Base-by-base conservation (phyloP, 176 grass and related monocot genomes). In the Cocos nucifera region DNA sequence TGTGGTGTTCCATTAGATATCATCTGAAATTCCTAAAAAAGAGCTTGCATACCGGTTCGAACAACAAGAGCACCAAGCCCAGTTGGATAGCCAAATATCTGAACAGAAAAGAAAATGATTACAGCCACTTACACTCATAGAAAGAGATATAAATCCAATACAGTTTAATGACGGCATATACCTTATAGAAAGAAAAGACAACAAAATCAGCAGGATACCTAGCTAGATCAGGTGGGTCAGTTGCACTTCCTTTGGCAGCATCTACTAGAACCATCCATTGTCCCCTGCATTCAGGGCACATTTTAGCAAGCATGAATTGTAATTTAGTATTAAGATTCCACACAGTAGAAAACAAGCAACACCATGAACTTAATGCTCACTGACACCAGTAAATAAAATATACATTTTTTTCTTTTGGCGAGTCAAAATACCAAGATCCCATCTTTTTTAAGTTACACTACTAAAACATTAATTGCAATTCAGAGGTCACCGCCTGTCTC, bases 71-170 rank as follows among this genome's bases (percentile, higher is more conserved):
- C 92, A 65, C 92, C 92, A 61, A 96, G 75, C 30, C 92, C 92
- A 85, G 86, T 96, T 65, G 86, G 92, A 80, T 96, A 96, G 66
- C 92, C 92, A 75, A 96, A 96, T 78, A 96, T 90, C 92, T 96
- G 74, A 53, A 73, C 79, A 67, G 35, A 70, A 77, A 21, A 58
- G 26, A 70, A 80, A 59, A 61, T 15, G 14, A 76, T 75, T 56
- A 49, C 23, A 73, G 15, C 61, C 61, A 6, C 70, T 81, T 63
- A 73, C 69, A 74, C 66, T 30, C 6, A 18, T 35, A 27, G 26
- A 67, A 58, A 16, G 6, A 50, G 28, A 55, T 74, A 59, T 14
- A 5, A 57, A 59, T 73, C 65, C 54, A 7, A 63, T 50, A 20
- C 69, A 6, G 35, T 72, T 57, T 39, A 48, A 71, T 30, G n/a